A percentile compares a stretch with the other conserved stretches of the same genome.
Evolutionary conservation across 768 basidiomycete genomes (phyloP).

Genomic region (Pleurotus sapidus): DNA sequence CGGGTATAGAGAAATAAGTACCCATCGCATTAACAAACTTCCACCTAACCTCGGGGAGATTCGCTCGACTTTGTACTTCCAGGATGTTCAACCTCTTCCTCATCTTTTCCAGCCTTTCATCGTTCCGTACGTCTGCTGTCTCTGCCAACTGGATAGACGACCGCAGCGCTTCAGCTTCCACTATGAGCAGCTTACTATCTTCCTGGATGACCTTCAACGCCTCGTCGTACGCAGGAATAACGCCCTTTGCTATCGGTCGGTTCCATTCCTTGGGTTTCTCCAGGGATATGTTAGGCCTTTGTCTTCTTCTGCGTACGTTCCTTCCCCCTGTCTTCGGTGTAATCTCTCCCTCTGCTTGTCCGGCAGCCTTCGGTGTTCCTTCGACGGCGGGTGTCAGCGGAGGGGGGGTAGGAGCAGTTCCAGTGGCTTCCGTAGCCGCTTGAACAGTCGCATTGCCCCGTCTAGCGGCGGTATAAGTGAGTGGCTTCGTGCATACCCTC

Average conservation of each 20-base stretch:
- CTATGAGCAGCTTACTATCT: constrained; percentile 51
- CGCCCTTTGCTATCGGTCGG: constrained; percentile 55
- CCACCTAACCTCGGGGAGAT: constrained; percentile 84
- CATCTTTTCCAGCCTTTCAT: constrained; percentile 38
- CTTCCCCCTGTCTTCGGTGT: constrained; percentile 24
- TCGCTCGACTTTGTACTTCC: constrained; percentile 78
- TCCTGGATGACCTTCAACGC: constrained; percentile 67
- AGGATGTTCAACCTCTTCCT: constrained; percentile 54
- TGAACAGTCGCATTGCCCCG: constrained; percentile 23
- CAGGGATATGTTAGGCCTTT: constrained; percentile 51
- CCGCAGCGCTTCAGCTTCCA: constrained; percentile 21
- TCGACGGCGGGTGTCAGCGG: constrained; percentile 8
- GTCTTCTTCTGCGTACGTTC: constrained; percentile 22
- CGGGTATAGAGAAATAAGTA: constrained; percentile 31
- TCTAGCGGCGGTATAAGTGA: constrained; percentile 10
- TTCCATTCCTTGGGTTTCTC: constrained; percentile 61
- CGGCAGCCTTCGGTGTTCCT: constrained; percentile 8
- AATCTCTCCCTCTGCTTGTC: constrained; percentile 8
- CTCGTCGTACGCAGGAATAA: constrained; percentile 80
- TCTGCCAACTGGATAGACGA: constrained; percentile 21
- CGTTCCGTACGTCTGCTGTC: constrained; percentile 26
- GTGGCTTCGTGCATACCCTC: constrained; percentile 18
- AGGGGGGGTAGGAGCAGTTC: constrained; percentile 5
- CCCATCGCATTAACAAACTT: constrained; percentile 76
- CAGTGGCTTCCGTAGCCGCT: constrained; percentile 2